phyloP scores from a whole-genome alignment of 108 stramenopile genomes.

The Mediolabrus comicus region DNA sequence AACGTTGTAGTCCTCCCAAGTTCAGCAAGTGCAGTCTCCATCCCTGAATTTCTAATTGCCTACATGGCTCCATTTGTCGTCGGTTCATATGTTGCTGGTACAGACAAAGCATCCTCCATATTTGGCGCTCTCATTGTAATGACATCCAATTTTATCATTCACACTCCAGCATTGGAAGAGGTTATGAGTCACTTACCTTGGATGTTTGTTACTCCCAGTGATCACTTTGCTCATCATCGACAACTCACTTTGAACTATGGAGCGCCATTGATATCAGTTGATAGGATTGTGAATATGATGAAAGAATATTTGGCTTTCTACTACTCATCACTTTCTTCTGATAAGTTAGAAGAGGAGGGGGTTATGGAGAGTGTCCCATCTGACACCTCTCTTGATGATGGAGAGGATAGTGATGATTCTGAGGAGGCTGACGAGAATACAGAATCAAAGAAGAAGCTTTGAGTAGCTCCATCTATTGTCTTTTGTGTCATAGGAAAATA shows the following conservation, averaged over 20 bases:
- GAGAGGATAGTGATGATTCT: neutral
- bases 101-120: conserved; percentile 27
- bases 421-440: neutral
- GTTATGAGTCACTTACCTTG: conserved; percentile 36
- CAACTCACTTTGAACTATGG: conserved; percentile 56
- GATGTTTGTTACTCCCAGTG: conserved; percentile 47
- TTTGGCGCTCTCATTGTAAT: conserved; percentile 32
- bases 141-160: conserved; percentile 49
- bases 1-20: conserved; percentile 44
- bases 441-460: neutral
- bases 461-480: neutral
- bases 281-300: conserved; percentile 24
- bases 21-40: conserved; percentile 50
- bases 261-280: conserved; percentile 53
- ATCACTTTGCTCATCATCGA: conserved; percentile 61
- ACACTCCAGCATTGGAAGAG: conserved; percentile 55
- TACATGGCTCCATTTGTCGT: conserved; percentile 60
- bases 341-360: neutral
- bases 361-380: neutral
- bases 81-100: conserved; percentile 22
- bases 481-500: neutral
- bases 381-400: too few species aligned
- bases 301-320: neutral
- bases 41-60: conserved; percentile 43
- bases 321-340: neutral